A percentile compares a stretch with the other conserved stretches of the same genome.
phyloP scores from a whole-genome alignment of 1,284 basidiomycete genomes.

The Apiotrichum montevideense region DNA sequence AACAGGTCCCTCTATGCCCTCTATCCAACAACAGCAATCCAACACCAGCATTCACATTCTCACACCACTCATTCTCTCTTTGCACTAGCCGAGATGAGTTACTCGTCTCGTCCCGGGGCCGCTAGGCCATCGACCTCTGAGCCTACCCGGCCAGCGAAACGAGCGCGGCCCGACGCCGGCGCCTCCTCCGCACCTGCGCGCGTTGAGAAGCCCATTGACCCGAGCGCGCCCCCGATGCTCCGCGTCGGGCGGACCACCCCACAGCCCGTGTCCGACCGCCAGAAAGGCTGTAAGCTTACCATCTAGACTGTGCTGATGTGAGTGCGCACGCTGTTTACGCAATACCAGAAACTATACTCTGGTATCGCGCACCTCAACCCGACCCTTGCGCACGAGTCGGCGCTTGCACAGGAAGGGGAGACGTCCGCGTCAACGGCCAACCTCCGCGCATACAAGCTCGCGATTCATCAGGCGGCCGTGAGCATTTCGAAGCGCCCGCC shows the following conservation, averaged over 20 bases:
- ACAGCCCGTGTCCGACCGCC: conserved; percentile 34
- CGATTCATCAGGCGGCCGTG: conserved; percentile 44
- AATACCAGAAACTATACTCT: conserved; percentile 39
- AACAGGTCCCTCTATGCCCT: too few relatives aligned
- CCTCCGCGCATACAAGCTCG: conserved; percentile 38
- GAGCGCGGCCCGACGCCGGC: too few relatives aligned
- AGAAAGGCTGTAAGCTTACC: conserved; percentile 31
- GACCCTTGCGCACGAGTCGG: conserved; percentile 29
- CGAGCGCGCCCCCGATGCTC: conserved; percentile 15
- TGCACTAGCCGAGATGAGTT: too few relatives aligned
- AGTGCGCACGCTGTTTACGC: conserved; percentile 36
- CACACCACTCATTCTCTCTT: too few relatives aligned
- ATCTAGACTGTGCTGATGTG: neutral
- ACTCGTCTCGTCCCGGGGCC: too few relatives aligned
- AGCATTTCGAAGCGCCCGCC: conserved; percentile 54
- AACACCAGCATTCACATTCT: too few relatives aligned
- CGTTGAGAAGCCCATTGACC: too few relatives aligned
- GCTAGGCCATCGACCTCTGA: too few relatives aligned
- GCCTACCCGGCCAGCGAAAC: too few relatives aligned
- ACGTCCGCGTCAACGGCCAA: conserved; percentile 30
- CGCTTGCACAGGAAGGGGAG: conserved; percentile 38
- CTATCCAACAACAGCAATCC: too few relatives aligned
- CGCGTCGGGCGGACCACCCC: conserved; percentile 19
- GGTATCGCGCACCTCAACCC: conserved; percentile 27
- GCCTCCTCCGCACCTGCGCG: too few relatives aligned